Evolutionary conservation across 2,329 filamentous ascomycete species (phyloP).

Genomic region (Ascochyta clinopodiicola): DNA sequence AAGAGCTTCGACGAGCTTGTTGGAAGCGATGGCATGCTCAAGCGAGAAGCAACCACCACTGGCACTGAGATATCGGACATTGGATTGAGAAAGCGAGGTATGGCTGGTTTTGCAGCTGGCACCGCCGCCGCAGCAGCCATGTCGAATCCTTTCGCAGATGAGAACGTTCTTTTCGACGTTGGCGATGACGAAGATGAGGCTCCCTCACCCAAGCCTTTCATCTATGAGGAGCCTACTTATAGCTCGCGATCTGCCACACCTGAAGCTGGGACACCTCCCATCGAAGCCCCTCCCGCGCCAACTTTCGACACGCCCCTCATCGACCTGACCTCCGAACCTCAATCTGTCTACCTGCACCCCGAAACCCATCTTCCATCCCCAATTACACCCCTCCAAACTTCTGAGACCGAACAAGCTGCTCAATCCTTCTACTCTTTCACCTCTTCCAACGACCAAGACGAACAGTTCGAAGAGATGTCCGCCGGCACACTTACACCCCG

Average conservation of each 20-base stretch:
- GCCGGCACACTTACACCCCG: constrained; percentile 49
- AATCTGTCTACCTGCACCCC: constrained; percentile 12
- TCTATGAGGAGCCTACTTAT: constrained; percentile 27
- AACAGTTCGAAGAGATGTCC: constrained; percentile 38
- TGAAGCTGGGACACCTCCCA: constrained; percentile 21
- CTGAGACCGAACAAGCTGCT: constrained; percentile 29
- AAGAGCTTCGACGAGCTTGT: constrained; percentile 52
- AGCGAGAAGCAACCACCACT: constrained; percentile 33
- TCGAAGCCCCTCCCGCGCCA: constrained; percentile 1
- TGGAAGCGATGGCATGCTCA: constrained; percentile 50
- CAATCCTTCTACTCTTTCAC: constrained; percentile 50
- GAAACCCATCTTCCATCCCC: constrained; percentile 12
- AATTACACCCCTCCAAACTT: constrained; percentile 24
- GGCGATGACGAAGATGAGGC: constrained; percentile 42
- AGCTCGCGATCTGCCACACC: constrained; percentile 35
- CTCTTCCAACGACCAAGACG: constrained; percentile 28
- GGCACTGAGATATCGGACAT: constrained; percentile 27
- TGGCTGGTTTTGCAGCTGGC: constrained; percentile 49
- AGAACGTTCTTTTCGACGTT: constrained; percentile 52
- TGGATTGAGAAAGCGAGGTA: constrained; percentile 38
- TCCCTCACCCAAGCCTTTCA: constrained; percentile 36
- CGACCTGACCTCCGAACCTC: constrained; percentile 36
- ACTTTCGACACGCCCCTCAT: constrained; percentile 30
- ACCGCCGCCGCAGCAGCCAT: constrained; percentile 40
- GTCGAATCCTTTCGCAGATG: constrained; percentile 56